Evolutionary conservation across 176 grass and related monocot genomes (phyloP).

Genomic region (Phoenix roebelenii): DNA sequence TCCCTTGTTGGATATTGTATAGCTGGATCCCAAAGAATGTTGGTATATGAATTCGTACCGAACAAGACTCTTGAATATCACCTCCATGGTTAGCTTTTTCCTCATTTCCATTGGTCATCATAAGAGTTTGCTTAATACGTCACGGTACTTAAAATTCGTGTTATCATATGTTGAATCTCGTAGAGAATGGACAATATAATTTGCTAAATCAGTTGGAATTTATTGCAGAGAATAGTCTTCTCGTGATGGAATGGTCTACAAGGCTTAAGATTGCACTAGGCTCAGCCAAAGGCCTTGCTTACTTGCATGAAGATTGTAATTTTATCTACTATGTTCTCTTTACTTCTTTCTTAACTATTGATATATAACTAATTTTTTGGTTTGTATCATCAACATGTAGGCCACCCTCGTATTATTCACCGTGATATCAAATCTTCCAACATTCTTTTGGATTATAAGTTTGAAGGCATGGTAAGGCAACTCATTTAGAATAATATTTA

Average conservation of each 20-base stretch:
- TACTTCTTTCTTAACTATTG: neutral
- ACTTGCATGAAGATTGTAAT: slow-evolving; percentile 19
- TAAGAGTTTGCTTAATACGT: neutral
- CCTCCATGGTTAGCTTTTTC: slow-evolving; percentile 34
- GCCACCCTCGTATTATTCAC: slow-evolving; percentile 43
- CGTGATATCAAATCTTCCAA: slow-evolving; percentile 66
- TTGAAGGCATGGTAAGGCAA: slow-evolving; percentile 52
- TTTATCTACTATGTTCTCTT: neutral
- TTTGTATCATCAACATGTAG: neutral
- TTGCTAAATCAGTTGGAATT: no score
- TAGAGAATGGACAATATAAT: no score
- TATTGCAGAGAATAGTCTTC: neutral
- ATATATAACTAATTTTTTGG: neutral
- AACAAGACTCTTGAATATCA: slow-evolving; percentile 58
- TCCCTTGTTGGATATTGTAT: slow-evolving; percentile 58
- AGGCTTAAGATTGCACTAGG: slow-evolving; percentile 19
- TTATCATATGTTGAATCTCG: no score
- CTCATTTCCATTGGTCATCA: neutral
- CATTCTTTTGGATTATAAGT: slow-evolving; percentile 61
- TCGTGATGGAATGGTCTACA: slow-evolving; percentile 8
- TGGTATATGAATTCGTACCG: slow-evolving; percentile 51
- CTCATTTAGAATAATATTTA: neutral
- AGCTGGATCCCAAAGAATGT: slow-evolving; percentile 30
- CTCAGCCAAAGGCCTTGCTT: slow-evolving; percentile 14
- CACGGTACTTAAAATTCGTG: no score